These are phyloP conservation scores for Luffa aegyptiaca DNA, from an alignment of 306 rosid species.

Conservation along the genomic window DNA sequence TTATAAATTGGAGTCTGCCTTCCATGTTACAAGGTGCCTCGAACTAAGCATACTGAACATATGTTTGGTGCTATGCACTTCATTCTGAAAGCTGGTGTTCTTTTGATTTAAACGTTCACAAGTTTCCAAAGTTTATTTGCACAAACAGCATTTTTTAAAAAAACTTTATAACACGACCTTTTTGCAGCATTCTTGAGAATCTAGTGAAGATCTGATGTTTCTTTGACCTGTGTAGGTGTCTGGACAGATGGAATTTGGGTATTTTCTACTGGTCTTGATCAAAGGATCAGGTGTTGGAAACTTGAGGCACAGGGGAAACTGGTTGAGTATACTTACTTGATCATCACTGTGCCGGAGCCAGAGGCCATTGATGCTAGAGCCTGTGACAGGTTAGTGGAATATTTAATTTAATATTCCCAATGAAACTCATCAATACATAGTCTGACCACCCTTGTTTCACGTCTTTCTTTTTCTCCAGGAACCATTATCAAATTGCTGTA, in stretches of 20 bases:
- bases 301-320: constrained; percentile 36
- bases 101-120: background rate
- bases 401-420: background rate
- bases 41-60: background rate
- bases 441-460: background rate
- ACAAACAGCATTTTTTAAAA: background rate
- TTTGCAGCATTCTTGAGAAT: background rate
- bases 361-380: constrained; percentile 74
- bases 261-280: constrained; percentile 95
- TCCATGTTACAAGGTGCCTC: background rate
- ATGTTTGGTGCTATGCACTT: background rate
- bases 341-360: constrained; percentile 90
- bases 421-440: background rate
- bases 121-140: background rate
- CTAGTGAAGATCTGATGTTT: background rate
- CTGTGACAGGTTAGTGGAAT: constrained; percentile 52
- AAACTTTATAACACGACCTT: background rate
- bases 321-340: constrained; percentile 43
- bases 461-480: constrained; percentile 32
- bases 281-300: constrained; percentile 86
- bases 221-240: constrained; percentile 49
- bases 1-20: background rate
- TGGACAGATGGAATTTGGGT: constrained; percentile 98
- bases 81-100: background rate
- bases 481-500: constrained; percentile 73